These are phyloP conservation scores for Ceratocystis variospora DNA, from an alignment of 2,329 filamentous ascomycete genomes.

Conservation along the genomic window DNA sequence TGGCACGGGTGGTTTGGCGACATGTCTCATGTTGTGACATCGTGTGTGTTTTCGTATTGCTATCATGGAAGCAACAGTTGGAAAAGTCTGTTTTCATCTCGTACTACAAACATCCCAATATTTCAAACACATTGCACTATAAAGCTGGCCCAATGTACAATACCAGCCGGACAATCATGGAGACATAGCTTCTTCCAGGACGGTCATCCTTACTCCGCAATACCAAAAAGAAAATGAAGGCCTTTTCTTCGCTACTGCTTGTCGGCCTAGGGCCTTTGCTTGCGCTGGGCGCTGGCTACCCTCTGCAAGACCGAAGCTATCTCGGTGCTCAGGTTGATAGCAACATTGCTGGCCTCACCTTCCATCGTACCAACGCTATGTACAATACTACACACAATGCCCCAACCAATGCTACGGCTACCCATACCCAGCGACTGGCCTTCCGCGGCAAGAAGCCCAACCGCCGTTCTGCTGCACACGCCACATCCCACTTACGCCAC, in stretches of 20 bases:
- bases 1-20: background rate
- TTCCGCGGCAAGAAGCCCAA: slow-evolving; percentile 23
- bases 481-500: slow-evolving; percentile 21
- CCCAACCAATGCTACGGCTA: slow-evolving; percentile 24
- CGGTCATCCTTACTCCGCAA: background rate
- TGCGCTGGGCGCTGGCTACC: background rate
- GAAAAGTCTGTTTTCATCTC: background rate
- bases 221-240: background rate
- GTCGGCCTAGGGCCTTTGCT: background rate
- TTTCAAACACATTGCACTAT: background rate
- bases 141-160: background rate
- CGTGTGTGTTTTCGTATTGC: background rate
- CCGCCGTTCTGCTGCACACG: slow-evolving; percentile 25
- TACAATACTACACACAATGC: slow-evolving; percentile 20
- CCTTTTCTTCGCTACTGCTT: background rate
- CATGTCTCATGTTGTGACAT: background rate
- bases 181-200: background rate
- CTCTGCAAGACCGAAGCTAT: background rate
- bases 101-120: background rate
- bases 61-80: background rate
- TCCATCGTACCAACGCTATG: slow-evolving; percentile 27
- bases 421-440: slow-evolving; percentile 27
- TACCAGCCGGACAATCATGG: background rate
- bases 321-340: slow-evolving; percentile 22
- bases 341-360: slow-evolving; percentile 29